Evolutionary conservation across 306 rosid genomes (phyloP).

Genomic region (Hylodesmum podocarpum): DNA sequence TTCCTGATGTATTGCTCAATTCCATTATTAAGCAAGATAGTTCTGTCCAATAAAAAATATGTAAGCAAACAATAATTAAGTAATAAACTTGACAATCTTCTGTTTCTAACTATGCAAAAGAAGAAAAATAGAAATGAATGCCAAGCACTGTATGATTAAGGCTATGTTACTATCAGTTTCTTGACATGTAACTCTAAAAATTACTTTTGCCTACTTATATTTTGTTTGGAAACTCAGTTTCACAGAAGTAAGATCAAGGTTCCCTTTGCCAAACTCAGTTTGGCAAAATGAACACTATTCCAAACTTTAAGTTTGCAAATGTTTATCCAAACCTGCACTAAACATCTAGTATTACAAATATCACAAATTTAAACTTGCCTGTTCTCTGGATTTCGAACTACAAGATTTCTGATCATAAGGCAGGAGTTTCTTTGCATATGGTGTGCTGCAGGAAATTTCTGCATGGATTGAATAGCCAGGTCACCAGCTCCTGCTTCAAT

Average conservation of each 20-base stretch:
- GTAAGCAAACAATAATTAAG: not conserved
- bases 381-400: conserved; percentile 75
- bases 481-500: conserved; percentile 96
- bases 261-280: too few species aligned
- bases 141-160: not conserved
- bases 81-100: conserved; percentile 3
- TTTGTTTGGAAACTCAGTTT: too few species aligned
- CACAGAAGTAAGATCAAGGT: too few species aligned
- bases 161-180: too few species aligned
- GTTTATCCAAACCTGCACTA: too few species aligned
- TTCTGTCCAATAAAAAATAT: conserved; percentile 49
- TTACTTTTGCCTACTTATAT: too few species aligned
- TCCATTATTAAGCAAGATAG: conserved; percentile 67
- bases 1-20: conserved; percentile 70
- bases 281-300: too few species aligned
- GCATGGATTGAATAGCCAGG: conserved; percentile 88
- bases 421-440: conserved; percentile 87
- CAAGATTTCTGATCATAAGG: conserved; percentile 91
- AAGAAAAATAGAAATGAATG: not conserved
- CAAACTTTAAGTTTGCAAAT: too few species aligned
- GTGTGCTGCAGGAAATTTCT: conserved; percentile 74
- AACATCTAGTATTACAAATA: not conserved
- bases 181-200: too few species aligned
- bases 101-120: not conserved
- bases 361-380: conserved; percentile 46